phyloP scores from a whole-genome alignment of 106 monocot species.

The Dendrobium catenatum region DNA sequence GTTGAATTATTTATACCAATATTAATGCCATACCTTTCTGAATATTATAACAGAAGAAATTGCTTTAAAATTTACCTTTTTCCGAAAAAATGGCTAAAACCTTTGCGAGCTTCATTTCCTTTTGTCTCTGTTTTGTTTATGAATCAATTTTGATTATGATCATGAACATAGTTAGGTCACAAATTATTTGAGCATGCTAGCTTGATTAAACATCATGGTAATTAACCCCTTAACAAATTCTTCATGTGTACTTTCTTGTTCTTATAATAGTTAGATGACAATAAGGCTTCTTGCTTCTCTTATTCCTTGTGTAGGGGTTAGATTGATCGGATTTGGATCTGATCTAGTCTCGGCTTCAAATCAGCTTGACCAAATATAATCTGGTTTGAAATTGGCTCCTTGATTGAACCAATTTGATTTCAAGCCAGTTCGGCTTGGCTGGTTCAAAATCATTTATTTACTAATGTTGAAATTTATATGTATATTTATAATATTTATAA shows the following conservation, averaged over 20 bases:
- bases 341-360: no score
- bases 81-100: background rate
- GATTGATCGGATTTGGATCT: no score
- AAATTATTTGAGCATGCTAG: background rate
- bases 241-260: background rate
- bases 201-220: background rate
- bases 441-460: no score
- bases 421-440: no score
- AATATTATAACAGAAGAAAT: background rate
- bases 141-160: background rate
- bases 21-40: background rate
- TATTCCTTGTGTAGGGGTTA: background rate
- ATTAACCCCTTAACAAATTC: background rate
- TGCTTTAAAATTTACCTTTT: background rate
- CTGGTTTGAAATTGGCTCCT: no score
- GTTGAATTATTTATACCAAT: background rate
- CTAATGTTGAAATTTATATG: no score
- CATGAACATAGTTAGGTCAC: background rate
- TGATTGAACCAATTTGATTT: no score
- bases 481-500: no score
- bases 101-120: background rate
- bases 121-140: background rate
- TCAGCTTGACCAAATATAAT: no score
- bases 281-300: background rate
- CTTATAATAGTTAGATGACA: background rate